Evolutionary conservation across 2,329 filamentous ascomycete genomes (phyloP), one percentile per base, ranked within the genome.

Genomic region (Colletotrichum chlorophyti): DNA sequence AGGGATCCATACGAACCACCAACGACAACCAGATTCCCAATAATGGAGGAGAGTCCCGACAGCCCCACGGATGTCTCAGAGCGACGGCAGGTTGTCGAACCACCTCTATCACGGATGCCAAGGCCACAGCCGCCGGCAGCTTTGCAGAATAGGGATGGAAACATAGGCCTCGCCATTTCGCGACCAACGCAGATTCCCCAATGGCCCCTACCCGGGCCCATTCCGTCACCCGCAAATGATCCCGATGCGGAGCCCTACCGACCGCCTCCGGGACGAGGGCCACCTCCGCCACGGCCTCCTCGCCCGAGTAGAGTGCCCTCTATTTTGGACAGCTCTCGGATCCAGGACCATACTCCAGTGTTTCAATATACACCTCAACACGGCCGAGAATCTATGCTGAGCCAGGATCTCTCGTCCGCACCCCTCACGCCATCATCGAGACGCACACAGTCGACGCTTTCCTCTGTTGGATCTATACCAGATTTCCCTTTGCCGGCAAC

Each of bases 291-390:
- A 66, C 77, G 85, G 62, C 86, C 85, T 9, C 83, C 83, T 10
- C 79, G 86, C 32, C 85, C 85, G 7, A 87, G 84, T 64, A 71
- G 77, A 60, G 83, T 87, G 2, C 83, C 84, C 9, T 86, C 84
- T 1, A 80, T 86, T 29, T 70, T 86, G 21, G 83, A 87, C 64
- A 76, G 76, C 54, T 82, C 84, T 34, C 79, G 75, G 55, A 67
- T 84, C 12, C 82, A 87, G 69, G 82, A 85, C 6, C 80, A 76
- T 19, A 84, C 80, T 1, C 83, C 84, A 8, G 72, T 79, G 5
- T 86, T 86, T 50, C 79, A 79, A 53, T 80, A 79, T 53, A 65
- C 68, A 31, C 74, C 74, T 5, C 75, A 76, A 46, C 68, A 66
- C 41, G 64, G 66, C 6, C 72, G 74, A 45, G 73, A 70, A 55